Conservation (phyloP, 352 stramenopile genomes). For the Pythium utonaiense region DNA sequence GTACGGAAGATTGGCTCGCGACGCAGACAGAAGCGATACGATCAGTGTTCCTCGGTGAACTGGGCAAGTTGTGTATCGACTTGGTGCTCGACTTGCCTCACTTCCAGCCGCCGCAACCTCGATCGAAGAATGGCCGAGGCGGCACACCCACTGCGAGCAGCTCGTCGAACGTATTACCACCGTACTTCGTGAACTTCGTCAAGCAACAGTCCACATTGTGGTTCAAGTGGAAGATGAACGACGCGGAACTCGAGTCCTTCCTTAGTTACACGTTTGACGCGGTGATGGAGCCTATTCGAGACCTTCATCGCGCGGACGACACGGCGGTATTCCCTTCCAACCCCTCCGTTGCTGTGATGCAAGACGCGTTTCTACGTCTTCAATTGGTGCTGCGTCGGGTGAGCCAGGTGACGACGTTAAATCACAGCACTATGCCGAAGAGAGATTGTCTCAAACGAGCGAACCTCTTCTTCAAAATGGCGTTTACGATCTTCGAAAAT, state of each 20-base stretch:
- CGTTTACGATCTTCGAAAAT: conserved; percentile 68
- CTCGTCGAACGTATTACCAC: conserved; percentile 67
- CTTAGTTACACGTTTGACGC: conserved; percentile 56
- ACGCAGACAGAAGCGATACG: conserved; percentile 50
- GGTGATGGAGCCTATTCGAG: conserved; percentile 48
- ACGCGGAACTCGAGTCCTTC: conserved; percentile 50
- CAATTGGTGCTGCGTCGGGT: conserved; percentile 63
- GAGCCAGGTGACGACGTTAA: conserved; percentile 62
- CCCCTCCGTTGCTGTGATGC: conserved; percentile 55
- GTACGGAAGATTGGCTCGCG: conserved; percentile 63
- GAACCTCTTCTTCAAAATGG: conserved; percentile 51
- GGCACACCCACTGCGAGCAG: conserved; percentile 22
- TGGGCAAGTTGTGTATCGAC: conserved; percentile 74
- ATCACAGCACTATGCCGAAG: conserved; percentile 44
- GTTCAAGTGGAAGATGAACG: conserved; percentile 69
- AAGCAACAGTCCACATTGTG: conserved; percentile 73
- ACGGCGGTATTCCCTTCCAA: conserved; percentile 34
- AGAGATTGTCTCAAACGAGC: conserved; percentile 45
- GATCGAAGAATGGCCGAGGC: conserved; percentile 29
- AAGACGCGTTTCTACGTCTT: conserved; percentile 70
- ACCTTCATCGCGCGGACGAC: conserved; percentile 5
- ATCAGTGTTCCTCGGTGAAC: conserved; percentile 67
- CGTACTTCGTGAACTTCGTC: conserved; percentile 86
- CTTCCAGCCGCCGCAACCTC: conserved; percentile 41
- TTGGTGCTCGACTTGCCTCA: conserved; percentile 74